Evolutionary conservation across 163 green algal species (phyloP), one percentile per base, ranked within the genome.

Genomic region (Chlamydomonas reinhardtii): DNA sequence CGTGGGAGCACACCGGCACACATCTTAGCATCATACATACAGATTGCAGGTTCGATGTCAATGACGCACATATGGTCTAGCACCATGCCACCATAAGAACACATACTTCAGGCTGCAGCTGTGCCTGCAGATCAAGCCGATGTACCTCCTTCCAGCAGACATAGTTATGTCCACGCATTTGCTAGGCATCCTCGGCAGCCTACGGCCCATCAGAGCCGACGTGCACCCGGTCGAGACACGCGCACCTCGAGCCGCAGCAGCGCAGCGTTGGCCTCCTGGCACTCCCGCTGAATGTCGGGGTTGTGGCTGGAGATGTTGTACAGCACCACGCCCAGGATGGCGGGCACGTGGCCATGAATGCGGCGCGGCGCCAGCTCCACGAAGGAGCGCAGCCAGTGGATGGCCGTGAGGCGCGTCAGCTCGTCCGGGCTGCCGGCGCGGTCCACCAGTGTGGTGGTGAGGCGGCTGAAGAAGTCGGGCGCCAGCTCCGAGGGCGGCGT

Each of bases 331-430:
- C 88, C 91, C 72, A 99, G 92, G 19, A 99, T 92, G 59, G 91
- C 84, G 92, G 92, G 79, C 96, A 97, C 76, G 94, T 93, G 68
- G 4, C 85, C 88, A 79, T 96, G 85, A 74, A 99, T 90, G 87
- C 94, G 83, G 9, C 43, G 65, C 5, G 90, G 88, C 14, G 89
- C 94, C 76, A 96, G 89, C 83, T 88, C 90, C 31, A 99, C 94
- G 91, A 99, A 96, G 34, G 95, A 91, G 73, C 94, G 85, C 80
- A 97, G 91, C 95, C 95, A 97, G 62, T 91, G 95, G 76, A 98
- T 88, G 31, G 93, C 92, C 0, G 95, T 98, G 34, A 96, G 91
- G 48, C 93, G 93, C 20, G 94, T 97, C 81, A 97, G 93, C 83
- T 98, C 94, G 74, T 98, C 94, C 0, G 61, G 35, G n/a, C 43